Conservation (phyloP, 306 rosid genomes). For the Biancaea sappan region DNA sequence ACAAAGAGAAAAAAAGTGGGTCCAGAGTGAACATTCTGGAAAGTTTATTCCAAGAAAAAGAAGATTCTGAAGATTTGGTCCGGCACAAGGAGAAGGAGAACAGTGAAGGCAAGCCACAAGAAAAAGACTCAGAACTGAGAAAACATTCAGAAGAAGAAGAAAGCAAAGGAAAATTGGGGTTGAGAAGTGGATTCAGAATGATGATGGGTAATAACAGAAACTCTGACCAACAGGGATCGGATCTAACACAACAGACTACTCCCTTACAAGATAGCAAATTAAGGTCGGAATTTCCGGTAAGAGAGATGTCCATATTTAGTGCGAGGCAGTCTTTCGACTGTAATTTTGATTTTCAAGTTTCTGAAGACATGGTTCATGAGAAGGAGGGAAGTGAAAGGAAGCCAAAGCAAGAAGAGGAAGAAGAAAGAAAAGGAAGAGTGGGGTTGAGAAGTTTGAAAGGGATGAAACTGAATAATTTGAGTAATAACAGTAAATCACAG, state of each 20-base stretch:
- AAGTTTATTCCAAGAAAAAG: neutral
- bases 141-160: slow-evolving; percentile 53
- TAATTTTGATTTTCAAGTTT: too few relatives aligned
- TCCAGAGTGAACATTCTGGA: too few relatives aligned
- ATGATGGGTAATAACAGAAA: too few relatives aligned
- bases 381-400: neutral
- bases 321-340: too few relatives aligned
- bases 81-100: slow-evolving; percentile 26
- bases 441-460: neutral
- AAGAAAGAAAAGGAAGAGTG: slow-evolving; percentile 10
- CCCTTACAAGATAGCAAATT: too few relatives aligned
- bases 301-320: too few relatives aligned
- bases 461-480: slow-evolving; percentile 25
- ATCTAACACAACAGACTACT: too few relatives aligned
- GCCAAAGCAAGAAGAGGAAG: neutral
- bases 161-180: neutral
- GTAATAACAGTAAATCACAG: slow-evolving; percentile 30
- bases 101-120: too few relatives aligned
- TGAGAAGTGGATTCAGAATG: neutral
- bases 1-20: neutral
- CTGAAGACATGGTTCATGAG: too few relatives aligned
- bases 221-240: too few relatives aligned
- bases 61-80: neutral
- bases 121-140: slow-evolving; percentile 46
- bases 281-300: too few relatives aligned